phyloP scores from a whole-genome alignment of 2,329 filamentous ascomycete genomes.

The Colletotrichum kahawae region DNA sequence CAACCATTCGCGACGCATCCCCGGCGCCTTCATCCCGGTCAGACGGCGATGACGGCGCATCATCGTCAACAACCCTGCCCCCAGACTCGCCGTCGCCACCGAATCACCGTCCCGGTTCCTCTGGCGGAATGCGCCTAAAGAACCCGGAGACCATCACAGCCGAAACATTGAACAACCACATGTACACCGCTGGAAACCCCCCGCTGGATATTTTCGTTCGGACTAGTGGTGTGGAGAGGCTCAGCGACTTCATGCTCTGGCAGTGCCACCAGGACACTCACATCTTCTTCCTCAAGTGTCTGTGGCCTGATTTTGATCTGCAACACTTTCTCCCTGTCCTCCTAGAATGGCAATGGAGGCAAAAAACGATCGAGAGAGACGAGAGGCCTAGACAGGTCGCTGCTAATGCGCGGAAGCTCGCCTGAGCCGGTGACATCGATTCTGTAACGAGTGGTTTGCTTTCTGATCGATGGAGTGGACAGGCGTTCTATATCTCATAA shows the following conservation, averaged over 20 bases:
- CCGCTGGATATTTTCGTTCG: conserved; percentile 90
- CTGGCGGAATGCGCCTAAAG: conserved; percentile 8
- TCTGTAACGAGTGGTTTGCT: not conserved
- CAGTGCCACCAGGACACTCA: conserved; percentile 93
- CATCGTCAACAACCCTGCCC: conserved; percentile 64
- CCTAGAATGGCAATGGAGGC: conserved; percentile 82
- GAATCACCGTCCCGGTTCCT: conserved; percentile 17
- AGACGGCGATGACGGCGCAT: conserved; percentile 55
- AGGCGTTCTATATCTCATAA: not conserved
- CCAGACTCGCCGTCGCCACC: conserved; percentile 56
- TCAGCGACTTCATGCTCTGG: conserved; percentile 99
- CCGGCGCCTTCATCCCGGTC: conserved; percentile 50
- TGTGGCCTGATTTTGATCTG: conserved; percentile 96
- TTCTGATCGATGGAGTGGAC: not conserved
- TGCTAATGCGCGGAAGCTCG: conserved; percentile 8
- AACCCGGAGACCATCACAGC: conserved; percentile 89
- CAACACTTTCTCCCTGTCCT: conserved; percentile 93
- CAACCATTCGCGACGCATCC: conserved; percentile 55
- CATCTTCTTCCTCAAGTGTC: conserved; percentile 87
- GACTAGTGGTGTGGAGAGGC: conserved; percentile 88
- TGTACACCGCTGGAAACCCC: conserved; percentile 85
- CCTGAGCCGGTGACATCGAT: not conserved
- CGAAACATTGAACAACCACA: conserved; percentile 81
- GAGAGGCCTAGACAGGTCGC: conserved; percentile 43
- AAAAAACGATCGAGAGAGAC: conserved; percentile 62